Evolutionary conservation across 2,329 filamentous ascomycete genomes (phyloP).

Genomic region (Sphaceloma murrayae): DNA sequence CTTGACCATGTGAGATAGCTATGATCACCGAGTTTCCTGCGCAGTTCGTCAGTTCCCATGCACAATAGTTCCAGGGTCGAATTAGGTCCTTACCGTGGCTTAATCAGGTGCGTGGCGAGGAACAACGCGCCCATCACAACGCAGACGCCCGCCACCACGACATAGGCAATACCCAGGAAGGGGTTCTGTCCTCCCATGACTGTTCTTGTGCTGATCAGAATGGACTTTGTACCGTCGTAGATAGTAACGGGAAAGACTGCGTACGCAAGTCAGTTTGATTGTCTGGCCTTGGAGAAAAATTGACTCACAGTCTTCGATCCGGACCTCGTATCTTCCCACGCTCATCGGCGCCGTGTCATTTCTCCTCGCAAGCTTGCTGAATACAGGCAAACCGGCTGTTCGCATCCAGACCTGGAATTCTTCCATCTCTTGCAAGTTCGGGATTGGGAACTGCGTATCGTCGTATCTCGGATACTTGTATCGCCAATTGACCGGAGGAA

Average conservation of each 20-base stretch:
- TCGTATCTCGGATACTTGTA: constrained; percentile 62
- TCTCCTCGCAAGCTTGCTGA: constrained; percentile 83
- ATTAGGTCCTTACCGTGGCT: constrained; percentile 59
- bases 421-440: constrained; percentile 65
- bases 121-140: constrained; percentile 81
- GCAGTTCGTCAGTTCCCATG: too few species aligned
- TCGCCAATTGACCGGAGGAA: constrained; percentile 81
- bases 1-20: constrained; percentile 96
- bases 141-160: constrained; percentile 88
- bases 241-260: constrained; percentile 68
- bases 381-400: constrained; percentile 83
- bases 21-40: constrained; percentile 91
- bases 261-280: constrained; percentile 10
- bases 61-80: too few species aligned
- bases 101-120: constrained; percentile 81
- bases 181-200: constrained; percentile 92
- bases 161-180: constrained; percentile 91
- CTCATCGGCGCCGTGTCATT: constrained; percentile 64
- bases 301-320: constrained; percentile 72
- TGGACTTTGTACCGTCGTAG: constrained; percentile 81
- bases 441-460: constrained; percentile 53
- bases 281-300: too few species aligned
- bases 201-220: constrained; percentile 79
- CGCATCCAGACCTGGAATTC: constrained; percentile 98
- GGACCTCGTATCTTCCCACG: constrained; percentile 63